phyloP scores from a whole-genome alignment of 306 rosid species.

The Mucuna pruriens region DNA sequence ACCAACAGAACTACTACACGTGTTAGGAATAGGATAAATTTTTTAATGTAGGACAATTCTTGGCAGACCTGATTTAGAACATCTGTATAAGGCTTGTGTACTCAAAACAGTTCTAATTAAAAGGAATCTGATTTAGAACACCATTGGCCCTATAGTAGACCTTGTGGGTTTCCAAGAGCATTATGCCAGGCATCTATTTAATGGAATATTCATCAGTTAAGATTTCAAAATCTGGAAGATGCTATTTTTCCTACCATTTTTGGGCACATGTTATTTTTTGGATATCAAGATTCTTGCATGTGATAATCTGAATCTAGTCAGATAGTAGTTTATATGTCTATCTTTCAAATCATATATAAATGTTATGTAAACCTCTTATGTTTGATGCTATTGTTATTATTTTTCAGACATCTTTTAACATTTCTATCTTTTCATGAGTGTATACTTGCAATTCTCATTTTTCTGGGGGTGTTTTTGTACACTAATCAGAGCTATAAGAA shows the following conservation, averaged over 20 bases:
- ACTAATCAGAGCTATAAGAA: not conserved
- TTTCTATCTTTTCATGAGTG: not conserved
- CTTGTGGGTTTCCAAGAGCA: not conserved
- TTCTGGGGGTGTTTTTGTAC: not conserved
- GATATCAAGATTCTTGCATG: not conserved
- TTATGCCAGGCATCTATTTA: not conserved
- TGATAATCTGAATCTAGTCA: not conserved
- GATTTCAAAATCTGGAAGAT: not conserved
- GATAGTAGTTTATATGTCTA: not conserved
- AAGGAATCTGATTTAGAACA: not conserved
- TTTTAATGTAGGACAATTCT: not conserved
- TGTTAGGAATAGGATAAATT: not conserved
- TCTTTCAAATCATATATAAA: not conserved
- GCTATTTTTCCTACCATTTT: not conserved
- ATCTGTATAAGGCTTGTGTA: not conserved
- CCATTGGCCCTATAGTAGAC: not conserved
- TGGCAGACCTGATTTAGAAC: too few species aligned
- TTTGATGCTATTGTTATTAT: not conserved
- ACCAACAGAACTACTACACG: not conserved
- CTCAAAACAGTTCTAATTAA: not conserved
- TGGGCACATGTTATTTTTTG: not conserved
- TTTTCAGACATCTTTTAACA: not conserved
- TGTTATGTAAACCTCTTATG: not conserved
- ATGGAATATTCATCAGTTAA: not conserved
- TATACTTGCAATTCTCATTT: not conserved